Evolutionary conservation across 768 basidiomycete species (phyloP).

Genomic region (Cyathus striatus): DNA sequence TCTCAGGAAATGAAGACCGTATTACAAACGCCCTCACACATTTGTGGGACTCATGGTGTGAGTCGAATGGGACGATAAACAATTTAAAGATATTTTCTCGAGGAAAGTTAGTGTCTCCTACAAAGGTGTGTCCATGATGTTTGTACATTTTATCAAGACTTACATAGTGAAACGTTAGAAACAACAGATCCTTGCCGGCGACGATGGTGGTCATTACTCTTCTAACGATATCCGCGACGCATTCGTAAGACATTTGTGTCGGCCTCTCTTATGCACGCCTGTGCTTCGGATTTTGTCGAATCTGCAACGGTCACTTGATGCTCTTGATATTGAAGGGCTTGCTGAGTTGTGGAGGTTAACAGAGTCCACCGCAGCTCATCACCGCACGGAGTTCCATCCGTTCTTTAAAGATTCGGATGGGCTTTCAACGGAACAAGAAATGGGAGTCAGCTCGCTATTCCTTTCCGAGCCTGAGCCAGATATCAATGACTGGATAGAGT

Average conservation of each 20-base stretch:
- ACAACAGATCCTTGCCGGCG: slow-evolving; percentile 19
- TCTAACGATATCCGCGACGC: slow-evolving; percentile 34
- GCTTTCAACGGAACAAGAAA: slow-evolving; percentile 17
- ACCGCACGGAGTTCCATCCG: slow-evolving; percentile 13
- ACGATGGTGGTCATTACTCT: slow-evolving; percentile 8
- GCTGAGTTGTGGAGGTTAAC: slow-evolving; percentile 35
- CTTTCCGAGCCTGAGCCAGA: slow-evolving; percentile 42
- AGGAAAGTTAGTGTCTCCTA: slow-evolving; percentile 56
- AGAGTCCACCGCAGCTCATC: slow-evolving; percentile 17
- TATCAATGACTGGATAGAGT: slow-evolving; percentile 59
- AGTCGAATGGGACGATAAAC: slow-evolving; percentile 62
- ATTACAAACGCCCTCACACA: slow-evolving; percentile 56
- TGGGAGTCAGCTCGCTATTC: slow-evolving; percentile 26
- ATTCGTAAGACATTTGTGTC: slow-evolving; percentile 46
- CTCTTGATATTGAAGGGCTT: slow-evolving; percentile 83
- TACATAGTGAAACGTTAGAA: slow-evolving; percentile 14
- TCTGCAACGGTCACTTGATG: slow-evolving; percentile 75
- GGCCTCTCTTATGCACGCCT: slow-evolving; percentile 42
- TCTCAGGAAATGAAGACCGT: slow-evolving; percentile 62
- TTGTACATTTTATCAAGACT: not conserved
- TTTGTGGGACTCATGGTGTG: slow-evolving; percentile 72
- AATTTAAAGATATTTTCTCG: slow-evolving; percentile 77
- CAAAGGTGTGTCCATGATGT: slow-evolving; percentile 39
- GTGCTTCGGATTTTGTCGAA: slow-evolving; percentile 48
- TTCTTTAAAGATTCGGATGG: slow-evolving; percentile 12